phyloP scores from a whole-genome alignment of 805 yeast genomes.

The Nadsonia fulvescens region DNA sequence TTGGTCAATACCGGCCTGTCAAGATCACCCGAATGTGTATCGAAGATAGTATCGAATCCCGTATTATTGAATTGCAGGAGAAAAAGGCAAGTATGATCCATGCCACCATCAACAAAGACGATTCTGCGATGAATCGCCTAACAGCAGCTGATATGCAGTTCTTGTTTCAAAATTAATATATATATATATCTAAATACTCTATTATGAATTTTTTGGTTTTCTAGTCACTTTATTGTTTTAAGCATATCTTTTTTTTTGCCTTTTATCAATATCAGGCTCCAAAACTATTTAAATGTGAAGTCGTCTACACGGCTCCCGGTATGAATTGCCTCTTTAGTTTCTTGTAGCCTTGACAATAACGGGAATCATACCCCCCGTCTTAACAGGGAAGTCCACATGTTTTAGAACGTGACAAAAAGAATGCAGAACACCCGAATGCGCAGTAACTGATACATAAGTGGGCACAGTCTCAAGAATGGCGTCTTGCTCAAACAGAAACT shows the following conservation, averaged over 20 bases:
- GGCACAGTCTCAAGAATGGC: no score
- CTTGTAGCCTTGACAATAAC: constrained; percentile 25
- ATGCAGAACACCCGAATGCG: constrained; percentile 31
- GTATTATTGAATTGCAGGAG: constrained; percentile 89
- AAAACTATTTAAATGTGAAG: no score
- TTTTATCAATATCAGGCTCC: no score
- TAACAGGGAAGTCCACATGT: constrained; percentile 29
- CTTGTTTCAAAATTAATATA: constrained; percentile 55
- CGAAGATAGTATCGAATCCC: constrained; percentile 91
- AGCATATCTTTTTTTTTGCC: no score
- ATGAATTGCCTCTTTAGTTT: no score
- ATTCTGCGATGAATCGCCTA: constrained; percentile 69
- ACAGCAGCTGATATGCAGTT: constrained; percentile 93
- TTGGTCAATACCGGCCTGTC: constrained; percentile 91
- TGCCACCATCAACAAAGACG: constrained; percentile 89
- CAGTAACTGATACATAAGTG: constrained; percentile 24
- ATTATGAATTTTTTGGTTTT: no score
- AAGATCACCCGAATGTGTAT: constrained; percentile 82
- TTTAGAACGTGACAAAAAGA: constrained; percentile 27
- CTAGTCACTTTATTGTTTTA: no score
- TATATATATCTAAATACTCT: constrained; percentile 1
- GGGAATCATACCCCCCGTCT: constrained; percentile 38
- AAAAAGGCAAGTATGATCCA: constrained; percentile 96
- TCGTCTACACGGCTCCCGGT: no score
- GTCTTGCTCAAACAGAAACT: no score